Percentiles rank a stretch among this genome's conserved stretches.
Evolutionary conservation across 139 green algal species (phyloP).

Genomic region (Zygnema circumcarinatum): DNA sequence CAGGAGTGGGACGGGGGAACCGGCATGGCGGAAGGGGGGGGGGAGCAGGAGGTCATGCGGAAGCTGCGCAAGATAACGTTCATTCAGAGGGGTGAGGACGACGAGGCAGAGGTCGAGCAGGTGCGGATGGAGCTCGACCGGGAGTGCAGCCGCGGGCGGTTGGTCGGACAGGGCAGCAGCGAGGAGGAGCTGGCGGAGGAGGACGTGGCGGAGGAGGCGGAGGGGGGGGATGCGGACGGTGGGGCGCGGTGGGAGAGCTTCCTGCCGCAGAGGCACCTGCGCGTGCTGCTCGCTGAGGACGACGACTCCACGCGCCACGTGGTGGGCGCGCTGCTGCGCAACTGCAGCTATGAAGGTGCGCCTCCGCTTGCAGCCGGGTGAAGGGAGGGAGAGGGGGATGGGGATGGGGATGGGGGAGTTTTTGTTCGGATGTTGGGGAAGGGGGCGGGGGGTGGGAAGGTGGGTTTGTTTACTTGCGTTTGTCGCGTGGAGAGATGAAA

Average conservation of each 20-base stretch:
- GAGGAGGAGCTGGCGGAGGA: constrained; percentile 9
- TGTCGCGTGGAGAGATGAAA: background rate
- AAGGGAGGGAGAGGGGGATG: background rate
- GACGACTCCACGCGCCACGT: constrained; percentile 58
- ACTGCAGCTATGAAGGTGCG: constrained; percentile 52
- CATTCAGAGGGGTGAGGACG: background rate
- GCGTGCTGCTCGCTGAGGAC: constrained; percentile 55
- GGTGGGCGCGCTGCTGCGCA: constrained; percentile 47
- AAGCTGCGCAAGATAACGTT: background rate
- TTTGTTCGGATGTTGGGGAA: background rate
- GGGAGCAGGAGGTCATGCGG: constrained; percentile 2
- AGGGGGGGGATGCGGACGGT: constrained; percentile 17
- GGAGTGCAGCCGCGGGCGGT: background rate
- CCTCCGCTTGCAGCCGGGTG: background rate
- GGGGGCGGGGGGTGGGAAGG: background rate
- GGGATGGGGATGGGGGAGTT: background rate
- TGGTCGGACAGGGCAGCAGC: background rate
- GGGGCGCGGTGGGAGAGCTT: constrained; percentile 35
- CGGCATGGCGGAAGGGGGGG: background rate
- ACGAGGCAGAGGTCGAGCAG: background rate
- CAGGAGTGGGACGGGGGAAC: background rate
- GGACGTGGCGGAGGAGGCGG: no score
- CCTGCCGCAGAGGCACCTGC: constrained; percentile 33
- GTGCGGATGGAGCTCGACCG: constrained; percentile 3
- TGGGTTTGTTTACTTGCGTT: no score